Conservation (phyloP, 2,329 filamentous ascomycete genomes). For the Apiospora saccharicola region DNA sequence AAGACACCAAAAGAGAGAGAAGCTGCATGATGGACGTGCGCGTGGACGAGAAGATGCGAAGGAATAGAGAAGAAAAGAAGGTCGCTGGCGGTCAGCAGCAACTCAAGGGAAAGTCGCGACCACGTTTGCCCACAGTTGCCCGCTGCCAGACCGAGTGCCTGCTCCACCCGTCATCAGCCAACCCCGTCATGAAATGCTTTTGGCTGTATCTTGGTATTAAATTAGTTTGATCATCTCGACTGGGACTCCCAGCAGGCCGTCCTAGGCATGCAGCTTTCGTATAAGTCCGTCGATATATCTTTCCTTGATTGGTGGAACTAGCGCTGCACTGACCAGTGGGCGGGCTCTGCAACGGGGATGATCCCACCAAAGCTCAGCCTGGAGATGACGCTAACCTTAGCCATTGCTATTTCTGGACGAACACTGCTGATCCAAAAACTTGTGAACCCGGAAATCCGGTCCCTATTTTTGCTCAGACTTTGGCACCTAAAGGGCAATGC, state of each 20-base stretch:
- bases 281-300: background rate
- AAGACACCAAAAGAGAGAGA: background rate
- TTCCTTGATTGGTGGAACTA: background rate
- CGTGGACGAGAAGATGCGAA: background rate
- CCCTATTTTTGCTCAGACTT: no score
- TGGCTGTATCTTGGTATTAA: background rate
- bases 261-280: background rate
- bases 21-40: background rate
- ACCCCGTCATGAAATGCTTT: no score
- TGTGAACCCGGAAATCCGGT: no score
- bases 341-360: background rate
- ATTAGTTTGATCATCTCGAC: background rate
- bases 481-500: no score
- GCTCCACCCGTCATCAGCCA: background rate
- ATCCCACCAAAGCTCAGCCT: background rate
- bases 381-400: no score
- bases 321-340: background rate
- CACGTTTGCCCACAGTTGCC: background rate
- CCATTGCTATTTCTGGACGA: no score
- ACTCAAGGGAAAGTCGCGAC: background rate
- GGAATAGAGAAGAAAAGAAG: background rate
- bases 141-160: background rate
- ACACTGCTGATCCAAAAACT: no score
- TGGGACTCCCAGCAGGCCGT: background rate
- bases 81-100: background rate